Conservation (phyloP, 2,329 filamentous ascomycete genomes). For the Elsinoe ampelina region DNA sequence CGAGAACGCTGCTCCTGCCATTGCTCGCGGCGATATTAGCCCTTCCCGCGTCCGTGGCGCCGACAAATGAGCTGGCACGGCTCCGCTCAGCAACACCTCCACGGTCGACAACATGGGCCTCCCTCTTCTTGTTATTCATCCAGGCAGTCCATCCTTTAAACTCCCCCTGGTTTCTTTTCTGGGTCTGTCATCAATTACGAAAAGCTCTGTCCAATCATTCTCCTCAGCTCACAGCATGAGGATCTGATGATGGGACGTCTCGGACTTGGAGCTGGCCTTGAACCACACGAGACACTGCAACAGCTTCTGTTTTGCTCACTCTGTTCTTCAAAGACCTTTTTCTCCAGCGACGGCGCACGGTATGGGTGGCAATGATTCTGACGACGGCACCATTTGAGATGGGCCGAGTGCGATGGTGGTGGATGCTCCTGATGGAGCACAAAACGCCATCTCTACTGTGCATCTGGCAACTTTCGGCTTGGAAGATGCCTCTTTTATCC, state of each 20-base stretch:
- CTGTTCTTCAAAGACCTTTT: not conserved
- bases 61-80: constrained; percentile 3
- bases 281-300: not conserved
- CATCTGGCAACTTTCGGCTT: not conserved
- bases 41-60: constrained; percentile 8
- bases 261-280: not conserved
- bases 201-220: not conserved
- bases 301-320: constrained; percentile 1
- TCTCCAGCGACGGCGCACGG: not conserved
- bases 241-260: not conserved
- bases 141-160: constrained; percentile 10
- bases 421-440: not conserved
- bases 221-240: not conserved
- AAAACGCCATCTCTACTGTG: not conserved
- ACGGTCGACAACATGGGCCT: not conserved
- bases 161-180: not conserved
- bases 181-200: not conserved
- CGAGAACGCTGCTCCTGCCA: constrained; percentile 11
- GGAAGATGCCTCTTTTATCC: not conserved
- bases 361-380: not conserved
- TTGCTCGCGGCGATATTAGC: constrained; percentile 15
- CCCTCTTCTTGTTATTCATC: constrained; percentile 5
- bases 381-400: not conserved
- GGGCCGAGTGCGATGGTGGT: not conserved
- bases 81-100: not conserved